phyloP scores from a whole-genome alignment of 73 alveolate genomes.

The Paramecium caudatum region DNA sequence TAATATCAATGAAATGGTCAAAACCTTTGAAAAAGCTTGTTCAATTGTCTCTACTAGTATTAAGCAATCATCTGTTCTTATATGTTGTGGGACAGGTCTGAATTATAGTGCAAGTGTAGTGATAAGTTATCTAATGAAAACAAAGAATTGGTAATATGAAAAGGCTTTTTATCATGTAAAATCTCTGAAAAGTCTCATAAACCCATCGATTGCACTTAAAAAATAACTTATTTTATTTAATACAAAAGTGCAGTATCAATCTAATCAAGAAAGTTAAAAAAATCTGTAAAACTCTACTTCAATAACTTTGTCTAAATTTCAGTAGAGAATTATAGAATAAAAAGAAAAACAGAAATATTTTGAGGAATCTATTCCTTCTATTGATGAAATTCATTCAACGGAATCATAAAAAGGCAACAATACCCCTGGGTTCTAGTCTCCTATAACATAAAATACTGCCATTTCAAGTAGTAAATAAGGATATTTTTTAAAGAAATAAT shows the following conservation, averaged over 20 bases:
- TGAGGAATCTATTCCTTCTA: background rate
- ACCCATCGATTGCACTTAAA: constrained; percentile 9
- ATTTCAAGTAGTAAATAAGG: background rate
- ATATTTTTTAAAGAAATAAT: too few relatives aligned
- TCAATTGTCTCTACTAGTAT: background rate
- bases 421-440: background rate
- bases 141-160: constrained; percentile 8
- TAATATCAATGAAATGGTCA: background rate
- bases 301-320: background rate
- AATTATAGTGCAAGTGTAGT: background rate
- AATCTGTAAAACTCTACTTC: background rate
- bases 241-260: background rate
- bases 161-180: constrained; percentile 37
- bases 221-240: constrained; percentile 36
- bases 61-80: background rate
- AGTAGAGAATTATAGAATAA: constrained; percentile 5
- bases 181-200: background rate
- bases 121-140: background rate
- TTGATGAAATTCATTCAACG: background rate
- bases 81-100: constrained; percentile 26
- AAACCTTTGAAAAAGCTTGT: background rate
- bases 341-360: background rate
- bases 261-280: background rate
- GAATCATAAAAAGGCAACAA: background rate
- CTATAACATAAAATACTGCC: background rate